Percentiles rank a stretch among this genome's conserved stretches.
Evolutionary conservation across 495 filamentous ascomycete species (phyloP).

Genomic region (Neurospora sp.): DNA sequence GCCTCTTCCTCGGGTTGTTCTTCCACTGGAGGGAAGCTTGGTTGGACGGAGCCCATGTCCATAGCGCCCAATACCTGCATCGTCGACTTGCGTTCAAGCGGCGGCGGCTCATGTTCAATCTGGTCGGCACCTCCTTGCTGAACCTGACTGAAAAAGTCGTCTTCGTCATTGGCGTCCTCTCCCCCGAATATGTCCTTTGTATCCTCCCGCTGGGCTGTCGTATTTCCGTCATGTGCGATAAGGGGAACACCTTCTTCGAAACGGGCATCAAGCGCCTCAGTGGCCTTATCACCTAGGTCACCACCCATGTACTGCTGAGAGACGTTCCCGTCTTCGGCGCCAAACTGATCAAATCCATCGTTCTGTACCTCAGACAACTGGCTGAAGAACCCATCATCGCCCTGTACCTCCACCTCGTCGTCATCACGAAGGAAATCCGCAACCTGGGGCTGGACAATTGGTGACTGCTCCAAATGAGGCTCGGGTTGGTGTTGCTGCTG

Average conservation of each 20-base stretch:
- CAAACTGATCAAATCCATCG: conserved; percentile 15
- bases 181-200: conserved; percentile 27
- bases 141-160: conserved; percentile 43
- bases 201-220: conserved; percentile 1
- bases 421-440: conserved; percentile 16
- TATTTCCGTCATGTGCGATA: conserved; percentile 26
- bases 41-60: conserved; percentile 13
- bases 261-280: conserved; percentile 34
- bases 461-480: conserved; percentile 13
- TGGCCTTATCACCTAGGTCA: conserved; percentile 25
- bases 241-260: conserved; percentile 53
- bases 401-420: conserved; percentile 22
- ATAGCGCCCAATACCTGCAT: conserved; percentile 40
- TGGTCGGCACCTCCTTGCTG: conserved; percentile 9
- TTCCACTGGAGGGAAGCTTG: conserved; percentile 21
- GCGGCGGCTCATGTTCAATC: conserved; percentile 10
- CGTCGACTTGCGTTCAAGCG: conserved; percentile 49
- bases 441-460: conserved; percentile 8
- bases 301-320: conserved; percentile 23
- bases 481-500: conserved; percentile 29
- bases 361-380: conserved; percentile 15
- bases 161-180: conserved; percentile 27
- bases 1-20: conserved; percentile 20
- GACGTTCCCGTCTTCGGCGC: conserved; percentile 1
- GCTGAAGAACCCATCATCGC: conserved; percentile 7